These are phyloP conservation scores for Trametes cubensis DNA, from an alignment of 768 basidiomycete species.

Conservation along the genomic window DNA sequence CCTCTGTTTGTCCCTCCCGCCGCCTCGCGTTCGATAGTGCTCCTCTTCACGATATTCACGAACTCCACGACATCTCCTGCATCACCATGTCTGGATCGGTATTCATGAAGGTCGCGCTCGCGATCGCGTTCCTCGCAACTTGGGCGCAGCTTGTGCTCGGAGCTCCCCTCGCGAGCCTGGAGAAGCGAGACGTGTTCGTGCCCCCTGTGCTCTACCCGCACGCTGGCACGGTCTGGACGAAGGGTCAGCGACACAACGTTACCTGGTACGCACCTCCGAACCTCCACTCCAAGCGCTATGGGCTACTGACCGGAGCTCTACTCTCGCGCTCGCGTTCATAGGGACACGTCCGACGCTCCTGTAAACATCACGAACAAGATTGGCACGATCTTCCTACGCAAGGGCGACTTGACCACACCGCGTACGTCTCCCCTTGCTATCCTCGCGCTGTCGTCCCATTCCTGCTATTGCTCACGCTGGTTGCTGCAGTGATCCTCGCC, in stretches of 20 bases:
- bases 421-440: slow-evolving; percentile 27
- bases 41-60: slow-evolving; percentile 2
- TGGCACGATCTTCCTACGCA: slow-evolving; percentile 22
- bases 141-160: slow-evolving; percentile 10
- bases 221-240: slow-evolving; percentile 21
- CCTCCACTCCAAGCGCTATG: not conserved
- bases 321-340: too few species aligned
- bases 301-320: not conserved
- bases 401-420: slow-evolving; percentile 32
- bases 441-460: not conserved
- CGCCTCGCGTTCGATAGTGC: too few species aligned
- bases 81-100: not conserved
- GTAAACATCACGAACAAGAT: slow-evolving; percentile 40
- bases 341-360: slow-evolving; percentile 40
- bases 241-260: slow-evolving; percentile 22
- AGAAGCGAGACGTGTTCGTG: slow-evolving; percentile 21
- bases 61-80: not conserved
- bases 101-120: slow-evolving; percentile 13
- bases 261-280: slow-evolving; percentile 17
- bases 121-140: slow-evolving; percentile 10
- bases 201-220: slow-evolving; percentile 24
- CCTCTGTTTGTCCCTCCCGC: not conserved
- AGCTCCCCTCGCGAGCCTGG: slow-evolving; percentile 1
- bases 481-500: slow-evolving; percentile 34
- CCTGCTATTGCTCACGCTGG: not conserved